Evolutionary conservation across 2,329 filamentous ascomycete species (phyloP), one percentile per base, ranked within the genome.

Genomic region (Cercospora sp.): DNA sequence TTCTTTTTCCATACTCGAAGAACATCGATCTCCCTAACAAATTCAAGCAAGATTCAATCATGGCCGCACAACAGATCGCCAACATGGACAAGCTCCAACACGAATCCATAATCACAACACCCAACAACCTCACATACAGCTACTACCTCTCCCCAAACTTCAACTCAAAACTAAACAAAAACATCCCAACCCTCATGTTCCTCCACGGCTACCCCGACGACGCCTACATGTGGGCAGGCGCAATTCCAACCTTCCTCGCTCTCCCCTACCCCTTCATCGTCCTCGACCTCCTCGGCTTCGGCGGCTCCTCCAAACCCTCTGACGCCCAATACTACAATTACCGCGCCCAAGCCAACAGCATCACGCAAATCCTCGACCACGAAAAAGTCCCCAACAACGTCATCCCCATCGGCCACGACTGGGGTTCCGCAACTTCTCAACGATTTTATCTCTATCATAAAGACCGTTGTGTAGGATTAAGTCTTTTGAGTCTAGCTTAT

Each of bases 151-250:
- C 73, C 1, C 74, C 75, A 5, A 66, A 72, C 60, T 76, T 76
- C 67, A 66, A 71, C n/a, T 58, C 67, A 3, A 70, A 70, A 7
- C 63, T 71, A 16, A 61, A 68, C 18, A 63, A 71, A 18, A 65
- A 72, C 23, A 62, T 72, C 5, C 75, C 74, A 33, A 74, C 84
- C 20, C 71, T 84, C 5, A 77, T 85, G 45, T 75, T 78, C 45
- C 48, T 82, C 8, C 85, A 87, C 75, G 85, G 85, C 67, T 87
- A 82, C 69, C 85, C 85, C 4, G 83, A 85, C 69, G 75, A 80
- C 60, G 82, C 84, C 0, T 78, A 77, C 9, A 78, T 85, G 65
- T 87, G 83, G 84, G 74, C 78, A 20, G 73, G 74, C n/a, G 73
- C 73, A 16, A 61, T 76, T 2, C 73, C 74, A 13, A 72, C 71